Percentiles rank a stretch among this genome's conserved stretches.
These are phyloP conservation scores for Ettlia oleoabundans DNA, from an alignment of 139 green algal species.

Conservation along the genomic window DNA sequence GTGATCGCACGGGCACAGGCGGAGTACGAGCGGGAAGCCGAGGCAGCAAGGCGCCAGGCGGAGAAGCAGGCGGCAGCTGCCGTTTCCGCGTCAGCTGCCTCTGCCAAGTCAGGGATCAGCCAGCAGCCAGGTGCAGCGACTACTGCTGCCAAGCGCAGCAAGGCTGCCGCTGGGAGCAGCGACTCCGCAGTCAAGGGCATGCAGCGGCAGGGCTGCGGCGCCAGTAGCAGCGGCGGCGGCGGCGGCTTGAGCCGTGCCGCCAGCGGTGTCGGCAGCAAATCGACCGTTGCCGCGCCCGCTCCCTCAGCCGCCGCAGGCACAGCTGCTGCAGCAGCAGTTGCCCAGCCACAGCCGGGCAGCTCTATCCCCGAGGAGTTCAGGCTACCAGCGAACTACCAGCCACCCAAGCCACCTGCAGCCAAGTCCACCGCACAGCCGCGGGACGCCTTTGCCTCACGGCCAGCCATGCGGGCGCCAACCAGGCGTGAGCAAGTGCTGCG, in stretches of 20 bases:
- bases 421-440: neutral
- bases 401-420: neutral
- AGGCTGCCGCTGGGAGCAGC: too few relatives aligned
- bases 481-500: neutral
- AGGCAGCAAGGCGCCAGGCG: neutral
- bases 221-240: constrained; percentile 6
- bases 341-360: neutral
- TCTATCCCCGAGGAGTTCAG: constrained; percentile 10
- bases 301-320: too few relatives aligned
- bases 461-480: constrained; percentile 17
- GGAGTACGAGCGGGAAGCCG: neutral
- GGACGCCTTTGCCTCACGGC: neutral
- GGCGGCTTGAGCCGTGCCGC: neutral
- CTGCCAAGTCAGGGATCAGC: neutral
- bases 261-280: constrained; percentile 2
- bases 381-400: constrained; percentile 4
- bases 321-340: neutral
- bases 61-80: neutral
- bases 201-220: neutral
- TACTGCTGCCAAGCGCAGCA: neutral
- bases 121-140: neutral
- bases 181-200: too few relatives aligned
- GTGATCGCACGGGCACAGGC: neutral
- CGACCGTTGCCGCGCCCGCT: neutral
- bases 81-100: neutral